phyloP scores from a whole-genome alignment of 176 grass and related monocot species.

The Thinopyrum elongatum region DNA sequence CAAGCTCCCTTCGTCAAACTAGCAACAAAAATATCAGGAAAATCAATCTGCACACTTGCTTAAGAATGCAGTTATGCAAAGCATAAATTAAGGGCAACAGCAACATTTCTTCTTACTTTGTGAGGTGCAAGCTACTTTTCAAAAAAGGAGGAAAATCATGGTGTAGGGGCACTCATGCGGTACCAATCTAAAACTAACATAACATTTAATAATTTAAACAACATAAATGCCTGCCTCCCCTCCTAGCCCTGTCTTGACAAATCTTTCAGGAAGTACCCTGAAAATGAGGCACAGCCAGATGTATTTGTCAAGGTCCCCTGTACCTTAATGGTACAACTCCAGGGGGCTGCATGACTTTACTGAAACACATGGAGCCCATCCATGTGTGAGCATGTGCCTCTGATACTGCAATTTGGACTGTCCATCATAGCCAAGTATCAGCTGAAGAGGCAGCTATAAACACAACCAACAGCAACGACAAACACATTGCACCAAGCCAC shows the following conservation, averaged over 20 bases:
- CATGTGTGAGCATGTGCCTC: constrained; percentile 60
- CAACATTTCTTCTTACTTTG: constrained; percentile 4
- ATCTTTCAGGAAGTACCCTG: constrained; percentile 23
- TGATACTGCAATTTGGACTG: constrained; percentile 26
- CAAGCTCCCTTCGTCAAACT: background rate
- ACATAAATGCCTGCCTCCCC: background rate
- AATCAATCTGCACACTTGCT: background rate
- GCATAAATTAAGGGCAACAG: background rate
- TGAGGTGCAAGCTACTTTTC: background rate
- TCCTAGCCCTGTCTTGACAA: constrained; percentile 14
- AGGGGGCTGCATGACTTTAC: constrained; percentile 43
- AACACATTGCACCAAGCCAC: background rate
- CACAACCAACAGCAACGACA: constrained; percentile 18
- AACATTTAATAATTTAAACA: constrained; percentile 19
- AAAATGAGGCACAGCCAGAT: constrained; percentile 32
- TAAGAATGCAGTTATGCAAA: background rate
- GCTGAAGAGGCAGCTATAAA: constrained; percentile 28
- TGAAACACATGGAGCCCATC: constrained; percentile 58
- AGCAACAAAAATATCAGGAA: background rate
- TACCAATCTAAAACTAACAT: constrained; percentile 12
- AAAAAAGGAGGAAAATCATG: background rate
- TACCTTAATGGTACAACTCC: constrained; percentile 39
- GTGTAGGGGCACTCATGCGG: background rate
- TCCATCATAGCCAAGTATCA: constrained; percentile 19
- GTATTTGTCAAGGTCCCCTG: constrained; percentile 20